Evolutionary conservation across 2,329 filamentous ascomycete genomes (phyloP).

Genomic region (Colletotrichum kahawae): DNA sequence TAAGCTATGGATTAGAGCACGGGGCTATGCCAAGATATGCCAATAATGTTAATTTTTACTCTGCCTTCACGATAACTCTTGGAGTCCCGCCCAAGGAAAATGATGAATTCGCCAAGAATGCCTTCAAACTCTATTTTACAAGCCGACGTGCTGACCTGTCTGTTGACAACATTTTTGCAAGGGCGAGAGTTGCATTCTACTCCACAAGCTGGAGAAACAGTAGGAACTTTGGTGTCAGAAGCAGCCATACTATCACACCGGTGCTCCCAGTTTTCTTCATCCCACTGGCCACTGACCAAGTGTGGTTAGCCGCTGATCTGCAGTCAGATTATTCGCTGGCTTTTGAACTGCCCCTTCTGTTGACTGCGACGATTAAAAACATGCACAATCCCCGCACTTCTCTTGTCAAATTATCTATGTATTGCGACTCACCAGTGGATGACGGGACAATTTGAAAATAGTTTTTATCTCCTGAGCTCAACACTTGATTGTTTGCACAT

Average conservation of each 20-base stretch:
- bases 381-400: neutral
- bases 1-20: neutral
- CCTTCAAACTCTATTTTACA: neutral
- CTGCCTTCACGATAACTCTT: neutral
- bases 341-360: neutral
- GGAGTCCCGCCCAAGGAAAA: neutral
- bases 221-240: neutral
- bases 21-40: neutral
- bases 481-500: neutral
- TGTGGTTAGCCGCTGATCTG: neutral
- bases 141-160: neutral
- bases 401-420: neutral
- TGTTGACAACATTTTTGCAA: neutral
- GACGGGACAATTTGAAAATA: neutral
- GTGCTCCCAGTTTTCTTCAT: neutral
- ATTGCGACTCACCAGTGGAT: neutral
- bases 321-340: neutral
- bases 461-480: neutral
- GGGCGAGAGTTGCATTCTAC: neutral
- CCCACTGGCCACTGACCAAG: neutral
- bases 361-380: neutral
- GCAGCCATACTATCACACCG: neutral
- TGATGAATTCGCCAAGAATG: neutral
- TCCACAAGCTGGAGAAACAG: neutral
- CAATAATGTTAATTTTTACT: neutral